phyloP scores from a whole-genome alignment of 1,284 basidiomycete genomes.

The Ganoderma boninense region DNA sequence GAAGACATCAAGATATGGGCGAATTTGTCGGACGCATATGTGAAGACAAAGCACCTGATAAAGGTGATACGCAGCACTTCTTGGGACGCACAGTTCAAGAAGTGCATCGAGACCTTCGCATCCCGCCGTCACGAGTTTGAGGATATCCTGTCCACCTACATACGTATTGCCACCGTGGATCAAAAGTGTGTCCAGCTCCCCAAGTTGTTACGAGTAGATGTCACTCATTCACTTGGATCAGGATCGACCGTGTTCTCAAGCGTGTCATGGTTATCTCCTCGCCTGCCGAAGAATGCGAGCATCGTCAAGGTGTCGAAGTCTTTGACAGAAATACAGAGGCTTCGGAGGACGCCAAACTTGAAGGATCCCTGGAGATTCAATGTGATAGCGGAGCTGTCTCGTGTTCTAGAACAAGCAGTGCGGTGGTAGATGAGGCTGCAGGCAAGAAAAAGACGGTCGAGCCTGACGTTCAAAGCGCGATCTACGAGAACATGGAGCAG shows the following conservation, averaged over 20 bases:
- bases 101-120: constrained; percentile 42
- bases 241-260: background rate
- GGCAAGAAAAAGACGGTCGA: too few species aligned
- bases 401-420: too few species aligned
- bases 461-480: constrained; percentile 21
- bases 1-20: constrained; percentile 40
- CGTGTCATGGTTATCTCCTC: background rate
- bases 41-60: constrained; percentile 40
- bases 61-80: constrained; percentile 46
- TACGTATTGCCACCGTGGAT: constrained; percentile 40
- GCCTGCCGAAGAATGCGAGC: constrained; percentile 2
- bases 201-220: background rate
- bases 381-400: too few species aligned
- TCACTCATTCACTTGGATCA: constrained; percentile 33
- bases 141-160: constrained; percentile 43
- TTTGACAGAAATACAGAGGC: too few species aligned
- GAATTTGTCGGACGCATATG: constrained; percentile 41
- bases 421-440: too few species aligned
- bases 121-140: constrained; percentile 43
- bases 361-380: too few species aligned
- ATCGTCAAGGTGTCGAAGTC: constrained; percentile 41
- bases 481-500: constrained; percentile 31
- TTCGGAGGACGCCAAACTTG: too few species aligned
- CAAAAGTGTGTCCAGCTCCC: constrained; percentile 22
- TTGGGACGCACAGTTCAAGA: constrained; percentile 46